Percentiles rank a stretch among this genome's conserved stretches.
Evolutionary conservation across 495 filamentous ascomycete genomes (phyloP).

Genomic region (Corynascus novoguineensis): DNA sequence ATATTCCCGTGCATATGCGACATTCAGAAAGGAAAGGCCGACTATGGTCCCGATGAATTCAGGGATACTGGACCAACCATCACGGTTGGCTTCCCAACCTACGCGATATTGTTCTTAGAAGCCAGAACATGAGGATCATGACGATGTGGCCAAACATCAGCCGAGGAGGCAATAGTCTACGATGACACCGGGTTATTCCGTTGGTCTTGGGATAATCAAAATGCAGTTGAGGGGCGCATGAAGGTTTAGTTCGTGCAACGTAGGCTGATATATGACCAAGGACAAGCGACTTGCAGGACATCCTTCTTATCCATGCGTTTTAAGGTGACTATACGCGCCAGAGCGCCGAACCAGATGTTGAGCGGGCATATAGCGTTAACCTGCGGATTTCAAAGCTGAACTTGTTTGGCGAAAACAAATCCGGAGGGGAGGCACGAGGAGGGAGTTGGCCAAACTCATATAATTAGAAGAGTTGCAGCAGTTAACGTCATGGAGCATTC

Average conservation of each 20-base stretch:
- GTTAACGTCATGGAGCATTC: conserved; percentile 40
- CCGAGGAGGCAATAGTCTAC: conserved; percentile 58
- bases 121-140: conserved; percentile 44
- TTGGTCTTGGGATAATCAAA: conserved; percentile 42
- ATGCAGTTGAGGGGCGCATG: no score
- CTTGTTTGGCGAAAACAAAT: conserved; percentile 55
- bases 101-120: conserved; percentile 59
- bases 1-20: conserved; percentile 55
- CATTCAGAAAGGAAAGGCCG: conserved; percentile 60
- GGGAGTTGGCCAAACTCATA: conserved; percentile 55
- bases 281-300: conserved; percentile 47
- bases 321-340: conserved; percentile 54
- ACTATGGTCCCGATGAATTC: conserved; percentile 63
- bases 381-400: conserved; percentile 53
- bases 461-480: conserved; percentile 44
- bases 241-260: no score
- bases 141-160: conserved; percentile 56
- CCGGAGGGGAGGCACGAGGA: conserved; percentile 58
- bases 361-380: conserved; percentile 59
- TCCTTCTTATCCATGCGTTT: conserved; percentile 49
- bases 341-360: conserved; percentile 57
- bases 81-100: conserved; percentile 60
- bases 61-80: conserved; percentile 55
- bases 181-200: conserved; percentile 41
- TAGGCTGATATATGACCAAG: no score